These are phyloP conservation scores for Vitis hybrid DNA, from an alignment of 177 flowering plant species.

Conservation along the genomic window DNA sequence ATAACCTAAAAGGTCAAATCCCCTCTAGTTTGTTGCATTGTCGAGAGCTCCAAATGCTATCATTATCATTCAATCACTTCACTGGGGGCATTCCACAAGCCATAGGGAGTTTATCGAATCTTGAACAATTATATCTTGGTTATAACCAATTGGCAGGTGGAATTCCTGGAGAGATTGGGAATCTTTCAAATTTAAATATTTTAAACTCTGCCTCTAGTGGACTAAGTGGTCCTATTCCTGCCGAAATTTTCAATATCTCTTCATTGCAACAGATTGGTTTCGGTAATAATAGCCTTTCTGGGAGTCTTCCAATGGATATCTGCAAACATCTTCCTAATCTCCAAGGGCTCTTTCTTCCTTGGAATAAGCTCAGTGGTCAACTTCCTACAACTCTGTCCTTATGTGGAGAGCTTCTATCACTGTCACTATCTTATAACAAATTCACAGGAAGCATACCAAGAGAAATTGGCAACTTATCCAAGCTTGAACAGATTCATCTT, in stretches of 20 bases:
- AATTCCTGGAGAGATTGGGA: conserved; percentile 18
- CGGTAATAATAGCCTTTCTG: not conserved
- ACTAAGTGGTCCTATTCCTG: conserved; percentile 13
- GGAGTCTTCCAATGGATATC: conserved; percentile 1
- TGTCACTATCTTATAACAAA: too few relatives aligned
- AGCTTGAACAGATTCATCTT: too few relatives aligned
- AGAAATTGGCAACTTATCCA: too few relatives aligned
- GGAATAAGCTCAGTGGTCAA: too few relatives aligned
- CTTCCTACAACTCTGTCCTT: too few relatives aligned
- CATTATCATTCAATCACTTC: not conserved
- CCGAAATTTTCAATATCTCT: conserved; percentile 5
- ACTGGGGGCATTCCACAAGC: conserved; percentile 16
- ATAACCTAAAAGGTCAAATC: conserved; percentile 15
- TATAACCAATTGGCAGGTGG: conserved; percentile 18
- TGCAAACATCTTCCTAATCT: not conserved
- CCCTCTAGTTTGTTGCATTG: conserved; percentile 15
- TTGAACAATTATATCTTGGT: conserved; percentile 12
- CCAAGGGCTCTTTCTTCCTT: too few relatives aligned
- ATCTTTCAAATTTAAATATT: conserved; percentile 13
- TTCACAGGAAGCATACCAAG: too few relatives aligned
- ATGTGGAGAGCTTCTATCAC: too few relatives aligned
- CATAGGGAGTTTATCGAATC: conserved; percentile 12
- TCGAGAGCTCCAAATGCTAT: conserved; percentile 1
- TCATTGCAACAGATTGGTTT: not conserved
- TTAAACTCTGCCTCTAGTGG: not conserved